Evolutionary conservation across 1,284 basidiomycete genomes (phyloP), one percentile per base, ranked within the genome.

Genomic region (Moniliella sp.): DNA sequence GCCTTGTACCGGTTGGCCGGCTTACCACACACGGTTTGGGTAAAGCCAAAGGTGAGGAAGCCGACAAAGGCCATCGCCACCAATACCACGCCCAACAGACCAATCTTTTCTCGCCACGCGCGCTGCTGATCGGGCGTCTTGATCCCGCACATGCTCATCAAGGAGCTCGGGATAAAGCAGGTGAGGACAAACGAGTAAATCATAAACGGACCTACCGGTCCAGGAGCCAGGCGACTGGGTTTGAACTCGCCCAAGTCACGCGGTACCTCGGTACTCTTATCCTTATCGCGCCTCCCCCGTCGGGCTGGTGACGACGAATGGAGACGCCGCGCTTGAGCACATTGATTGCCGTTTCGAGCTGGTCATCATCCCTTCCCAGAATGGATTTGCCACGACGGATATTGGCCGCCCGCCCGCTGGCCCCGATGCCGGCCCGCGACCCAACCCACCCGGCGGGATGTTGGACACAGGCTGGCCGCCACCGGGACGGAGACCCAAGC

Each of bases 11-110:
- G 74, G 33, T 76, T 73, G 17, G 76, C 69, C 13, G 80, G 78
- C 27, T 67, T 76, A 23, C 83, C 81, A 61, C 88, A 97, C 19
- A 97, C 86, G 32, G 75, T 46, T 37, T 84, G 73, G 3, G 86
- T 94, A 67, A 99, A 99, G 12, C 91, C 88, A 64, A 99, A 99
- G 2, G 88, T 97, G 58, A 99, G 69, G 71, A 84, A 97, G 62
- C 86, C 88, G 57, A 99, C 91, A 29, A 68, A 71, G 14, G 77
- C 76, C 88, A 97, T 94, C 45, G 84, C 71, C 13, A 62, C 5
- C 11, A 72, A 58, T 48, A 91, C 81, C 62, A 94, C 70, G 43
- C 68, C 66, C 36, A 99, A 66, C 18, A 99, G 71, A 19, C 88
- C 88, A 63, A 94, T 86, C 68, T 99, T 99, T 64, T 97, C 88